Conservation (phyloP, 2,329 filamentous ascomycete species). For the Xenosphaeropsis pyriputrescens region DNA sequence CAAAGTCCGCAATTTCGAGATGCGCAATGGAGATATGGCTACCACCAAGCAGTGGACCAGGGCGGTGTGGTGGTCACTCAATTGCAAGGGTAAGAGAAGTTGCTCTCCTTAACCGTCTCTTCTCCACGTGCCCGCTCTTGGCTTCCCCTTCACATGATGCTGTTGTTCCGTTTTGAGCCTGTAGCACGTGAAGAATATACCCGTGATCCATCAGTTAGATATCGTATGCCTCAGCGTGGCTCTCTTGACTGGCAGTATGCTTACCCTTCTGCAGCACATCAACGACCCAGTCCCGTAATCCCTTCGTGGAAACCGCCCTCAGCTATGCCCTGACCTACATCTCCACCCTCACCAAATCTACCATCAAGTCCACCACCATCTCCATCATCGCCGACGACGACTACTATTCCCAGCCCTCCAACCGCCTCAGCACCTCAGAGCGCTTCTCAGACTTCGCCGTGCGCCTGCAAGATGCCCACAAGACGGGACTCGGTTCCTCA, state of each 20-base stretch:
- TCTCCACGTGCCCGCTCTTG: not conserved
- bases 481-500: slow-evolving; percentile 90
- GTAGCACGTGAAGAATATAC: no score
- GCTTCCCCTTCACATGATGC: no score
- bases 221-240: no score
- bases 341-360: slow-evolving; percentile 22
- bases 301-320: slow-evolving; percentile 86
- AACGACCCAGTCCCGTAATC: slow-evolving; percentile 44
- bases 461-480: slow-evolving; percentile 66
- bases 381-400: slow-evolving; percentile 90
- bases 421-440: slow-evolving; percentile 16
- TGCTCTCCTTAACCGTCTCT: not conserved
- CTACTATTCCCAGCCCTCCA: slow-evolving; percentile 71
- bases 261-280: slow-evolving; percentile 11
- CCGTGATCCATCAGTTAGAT: no score
- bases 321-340: slow-evolving; percentile 80
- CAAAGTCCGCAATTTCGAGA: slow-evolving; percentile 82
- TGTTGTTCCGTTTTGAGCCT: no score
- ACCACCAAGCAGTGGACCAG: slow-evolving; percentile 51
- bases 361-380: slow-evolving; percentile 54
- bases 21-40: slow-evolving; percentile 79
- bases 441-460: slow-evolving; percentile 66
- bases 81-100: slow-evolving; percentile 50
- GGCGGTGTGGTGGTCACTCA: slow-evolving; percentile 76
- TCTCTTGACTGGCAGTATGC: not conserved